Base-by-base conservation (phyloP, 306 rosid species). In the Cucurbita argyrosperma region DNA sequence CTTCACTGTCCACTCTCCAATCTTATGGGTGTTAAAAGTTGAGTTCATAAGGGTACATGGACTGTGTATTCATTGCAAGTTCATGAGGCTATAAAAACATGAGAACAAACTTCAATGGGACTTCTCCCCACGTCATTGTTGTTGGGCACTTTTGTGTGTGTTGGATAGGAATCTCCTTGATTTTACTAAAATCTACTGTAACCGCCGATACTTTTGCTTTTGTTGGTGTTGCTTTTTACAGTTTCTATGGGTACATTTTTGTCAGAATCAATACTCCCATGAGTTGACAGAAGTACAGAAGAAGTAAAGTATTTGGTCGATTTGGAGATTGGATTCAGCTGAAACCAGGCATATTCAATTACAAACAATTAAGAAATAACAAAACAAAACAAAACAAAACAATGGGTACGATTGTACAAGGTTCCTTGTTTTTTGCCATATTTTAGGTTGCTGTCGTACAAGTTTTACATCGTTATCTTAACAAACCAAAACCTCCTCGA, bases 401-500 rank as follows among this genome's bases (percentile, higher is more conserved):
- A 18, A 46, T 23, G 75, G 56, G 76, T 45, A 54, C 35, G 80
- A 43, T 78, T 5, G 74, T 64, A 70, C 74, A 74, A 78, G 56
- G 73, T 52, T 76, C 78, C 52, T 62, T 46, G 57, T 53, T 78
- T 50, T 63, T 66, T 64, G 63, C 57, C 66, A 54, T 12, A 18
- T 54, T 79, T 80, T 75, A 9, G 26, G 40, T 70, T 30, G 69
- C 6, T 69, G 45, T 75, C 68, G 55, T 56, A 79, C 83, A 61
- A 61, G 23, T 71, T 64, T 61, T 26, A 23, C 49, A 69, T 64
- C 42, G 49, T 64, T 19, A 57, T 50, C 47, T n/a, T 49, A 23
- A 21, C 37, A 6, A 6, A 47, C 1, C 16, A 69, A 26, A 30
- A 46, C 57, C 35, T 47, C 58, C 55, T 69, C 14, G 10, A 47